Evolutionary conservation across 352 stramenopile genomes (phyloP).

Genomic region (Pythium monospermum): DNA sequence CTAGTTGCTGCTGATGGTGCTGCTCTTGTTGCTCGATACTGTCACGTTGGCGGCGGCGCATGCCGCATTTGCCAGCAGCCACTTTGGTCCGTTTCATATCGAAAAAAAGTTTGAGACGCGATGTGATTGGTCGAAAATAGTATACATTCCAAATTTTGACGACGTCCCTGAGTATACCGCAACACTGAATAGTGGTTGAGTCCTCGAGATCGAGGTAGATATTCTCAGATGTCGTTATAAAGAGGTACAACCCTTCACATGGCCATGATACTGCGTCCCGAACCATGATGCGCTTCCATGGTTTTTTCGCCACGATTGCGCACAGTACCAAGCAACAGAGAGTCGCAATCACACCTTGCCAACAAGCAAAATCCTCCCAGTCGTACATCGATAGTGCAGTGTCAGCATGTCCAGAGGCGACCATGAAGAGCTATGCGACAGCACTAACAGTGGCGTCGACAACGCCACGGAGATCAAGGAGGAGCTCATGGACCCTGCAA

Average conservation of each 20-base stretch:
- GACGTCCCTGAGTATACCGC: no score
- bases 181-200: no score
- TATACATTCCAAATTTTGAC: no score
- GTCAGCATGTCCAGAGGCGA: constrained; percentile 15
- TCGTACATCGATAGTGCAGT: neutral
- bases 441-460: constrained; percentile 11
- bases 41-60: no score
- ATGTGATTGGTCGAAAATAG: neutral
- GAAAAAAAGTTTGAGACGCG: no score
- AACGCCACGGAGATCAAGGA: constrained; percentile 8
- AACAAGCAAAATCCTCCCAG: neutral
- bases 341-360: constrained; percentile 1
- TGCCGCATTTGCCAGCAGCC: no score
- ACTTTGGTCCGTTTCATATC: neutral
- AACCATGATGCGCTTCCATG: constrained; percentile 1
- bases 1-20: neutral
- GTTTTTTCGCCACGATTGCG: no score
- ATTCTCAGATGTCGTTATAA: no score
- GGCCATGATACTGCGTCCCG: no score
- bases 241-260: no score
- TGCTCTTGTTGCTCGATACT: neutral
- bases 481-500: constrained; percentile 16
- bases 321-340: constrained; percentile 4
- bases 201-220: no score
- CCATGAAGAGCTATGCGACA: constrained; percentile 11